Evolutionary conservation across 2,329 filamentous ascomycete genomes (phyloP), one percentile per base, ranked within the genome.

Genomic region (Claviceps quebecensis): DNA sequence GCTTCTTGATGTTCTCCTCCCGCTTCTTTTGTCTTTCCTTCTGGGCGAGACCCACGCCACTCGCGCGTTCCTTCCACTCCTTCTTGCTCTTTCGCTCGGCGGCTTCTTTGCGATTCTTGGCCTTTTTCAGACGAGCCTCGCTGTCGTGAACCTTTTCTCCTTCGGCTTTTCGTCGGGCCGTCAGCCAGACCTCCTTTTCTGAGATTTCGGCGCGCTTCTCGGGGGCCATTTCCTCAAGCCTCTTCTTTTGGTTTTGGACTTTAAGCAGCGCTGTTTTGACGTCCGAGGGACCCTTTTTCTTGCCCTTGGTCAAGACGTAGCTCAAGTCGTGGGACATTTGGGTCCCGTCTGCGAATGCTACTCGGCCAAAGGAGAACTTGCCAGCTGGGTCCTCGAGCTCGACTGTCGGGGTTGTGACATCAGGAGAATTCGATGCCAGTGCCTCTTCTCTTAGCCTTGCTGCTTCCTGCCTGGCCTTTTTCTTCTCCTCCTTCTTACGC

Each of bases 161-260:
- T 65, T 95, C 87, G 1, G 85, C 88, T 23, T 86, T 82, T 68
- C 88, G 87, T 68, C 91, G 85, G 2, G 93, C 93, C 47, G 86
- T 91, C 53, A 96, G 74, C 93, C 93, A 98, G 53, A 83, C 74
- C 61, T 98, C 91, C 73, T 97, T 97, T 68, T 96, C 87, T 54
- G 89, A 82, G 45, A 97, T 84, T 54, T 95, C 87, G 55, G 83
- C 83, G 52, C 86, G 84, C 71, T 95, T 95, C 57, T 81, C 78
- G 1, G 84, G 80, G 59, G 91, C 86, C 61, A 95, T 78, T 29
- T 73, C 77, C 45, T 82, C 77, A 34, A 97, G 71, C 29, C 89
- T 84, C 60, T 84, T 81, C 70, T 90, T 85, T 69, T 95, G 91
- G 62, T 87, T 86, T 69, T 96, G 84, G 1, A 87, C 81, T 49